Evolutionary conservation across 78 protist genomes (phyloP).

Genomic region (Guillardia theta): DNA sequence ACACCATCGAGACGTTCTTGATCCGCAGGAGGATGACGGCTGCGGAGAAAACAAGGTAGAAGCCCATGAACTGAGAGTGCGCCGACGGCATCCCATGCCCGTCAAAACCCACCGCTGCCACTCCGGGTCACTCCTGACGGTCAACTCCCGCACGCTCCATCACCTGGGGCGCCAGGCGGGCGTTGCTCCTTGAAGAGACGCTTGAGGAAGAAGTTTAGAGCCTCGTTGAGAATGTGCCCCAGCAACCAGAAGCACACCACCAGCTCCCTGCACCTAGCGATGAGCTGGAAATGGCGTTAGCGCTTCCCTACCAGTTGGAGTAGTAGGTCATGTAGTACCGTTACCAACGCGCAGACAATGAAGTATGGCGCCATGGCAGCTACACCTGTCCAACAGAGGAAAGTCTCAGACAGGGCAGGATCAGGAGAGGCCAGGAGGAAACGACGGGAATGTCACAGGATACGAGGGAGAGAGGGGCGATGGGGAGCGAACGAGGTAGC

Average conservation of each 20-base stretch:
- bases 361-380: constrained; percentile 26
- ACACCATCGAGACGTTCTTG: neutral
- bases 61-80: constrained; percentile 31
- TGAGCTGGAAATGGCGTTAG: too few species aligned
- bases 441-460: too few species aligned
- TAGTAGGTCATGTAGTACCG: too few species aligned
- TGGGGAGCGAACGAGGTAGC: too few species aligned
- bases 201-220: neutral
- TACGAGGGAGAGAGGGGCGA: too few species aligned
- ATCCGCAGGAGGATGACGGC: neutral
- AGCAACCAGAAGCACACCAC: neutral
- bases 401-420: too few species aligned
- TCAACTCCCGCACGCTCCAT: too few species aligned
- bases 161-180: neutral
- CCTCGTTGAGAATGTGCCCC: neutral
- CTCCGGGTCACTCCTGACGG: too few species aligned
- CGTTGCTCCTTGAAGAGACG: neutral
- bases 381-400: too few species aligned
- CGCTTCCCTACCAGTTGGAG: too few species aligned
- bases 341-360: neutral
- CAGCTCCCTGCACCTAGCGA: constrained; percentile 22
- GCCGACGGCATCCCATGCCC: constrained; percentile 21
- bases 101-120: neutral
- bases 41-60: neutral
- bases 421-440: too few species aligned